Percentiles rank a stretch among this genome's conserved stretches.
Conservation (phyloP, 2,329 filamentous ascomycete genomes). For the Penicillium sp. region DNA sequence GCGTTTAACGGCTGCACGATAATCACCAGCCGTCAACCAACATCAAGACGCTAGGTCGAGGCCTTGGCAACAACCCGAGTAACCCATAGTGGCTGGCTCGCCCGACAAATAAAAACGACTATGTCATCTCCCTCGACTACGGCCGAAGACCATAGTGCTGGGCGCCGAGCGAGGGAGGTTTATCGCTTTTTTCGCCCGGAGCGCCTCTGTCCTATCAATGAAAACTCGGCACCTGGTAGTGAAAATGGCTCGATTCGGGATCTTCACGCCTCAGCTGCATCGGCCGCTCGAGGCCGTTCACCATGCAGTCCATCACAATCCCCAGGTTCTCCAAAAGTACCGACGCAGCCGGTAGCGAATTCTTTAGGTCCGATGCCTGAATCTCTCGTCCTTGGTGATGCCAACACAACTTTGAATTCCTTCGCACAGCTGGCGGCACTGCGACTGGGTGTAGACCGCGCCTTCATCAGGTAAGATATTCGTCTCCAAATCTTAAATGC, state of each 20-base stretch:
- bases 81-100: too few relatives aligned
- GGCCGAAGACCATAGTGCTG: constrained; percentile 24
- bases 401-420: constrained; percentile 33
- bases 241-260: background rate
- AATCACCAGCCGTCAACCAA: background rate
- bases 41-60: background rate
- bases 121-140: background rate
- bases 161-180: constrained; percentile 36
- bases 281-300: constrained; percentile 1
- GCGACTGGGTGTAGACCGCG: constrained; percentile 35
- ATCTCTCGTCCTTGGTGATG: constrained; percentile 23
- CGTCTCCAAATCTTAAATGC: background rate
- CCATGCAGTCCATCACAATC: constrained; percentile 7
- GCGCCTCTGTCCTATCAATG: constrained; percentile 4
- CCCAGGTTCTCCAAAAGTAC: background rate
- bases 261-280: background rate
- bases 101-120: background rate
- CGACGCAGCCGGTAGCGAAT: background rate
- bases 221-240: background rate
- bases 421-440: constrained; percentile 35
- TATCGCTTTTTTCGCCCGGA: constrained; percentile 40
- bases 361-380: constrained; percentile 15
- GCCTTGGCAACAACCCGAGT: background rate
- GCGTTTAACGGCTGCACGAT: background rate
- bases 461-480: constrained; percentile 29